phyloP scores from a whole-genome alignment of 2,329 filamentous ascomycete species.

The Proliferodiscus dingleyae region DNA sequence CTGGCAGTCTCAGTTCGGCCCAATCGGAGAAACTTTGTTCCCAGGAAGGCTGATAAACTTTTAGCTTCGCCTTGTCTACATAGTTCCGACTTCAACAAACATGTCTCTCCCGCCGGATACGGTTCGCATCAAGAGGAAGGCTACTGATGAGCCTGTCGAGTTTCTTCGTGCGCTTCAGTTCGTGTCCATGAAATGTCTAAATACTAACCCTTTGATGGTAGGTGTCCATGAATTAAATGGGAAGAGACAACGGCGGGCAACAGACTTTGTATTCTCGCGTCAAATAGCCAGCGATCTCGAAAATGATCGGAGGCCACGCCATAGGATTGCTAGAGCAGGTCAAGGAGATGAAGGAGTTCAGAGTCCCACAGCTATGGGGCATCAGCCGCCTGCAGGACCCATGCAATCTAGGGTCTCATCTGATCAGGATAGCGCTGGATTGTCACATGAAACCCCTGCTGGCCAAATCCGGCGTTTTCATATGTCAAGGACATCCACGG shows the following conservation, averaged over 20 bases:
- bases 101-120: constrained; percentile 30
- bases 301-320: constrained; percentile 1
- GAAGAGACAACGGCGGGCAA: constrained; percentile 21
- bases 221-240: constrained; percentile 27
- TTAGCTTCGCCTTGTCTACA: no score
- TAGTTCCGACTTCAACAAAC: no score
- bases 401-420: no score
- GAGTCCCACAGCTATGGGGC: not conserved
- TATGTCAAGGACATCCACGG: constrained; percentile 39
- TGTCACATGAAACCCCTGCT: constrained; percentile 1
- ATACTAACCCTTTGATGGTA: constrained; percentile 9
- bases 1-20: no score
- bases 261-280: constrained; percentile 28
- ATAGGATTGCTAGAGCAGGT: constrained; percentile 3
- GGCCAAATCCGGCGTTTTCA: constrained; percentile 48
- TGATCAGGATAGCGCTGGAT: no score
- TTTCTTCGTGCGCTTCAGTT: constrained; percentile 23
- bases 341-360: not conserved
- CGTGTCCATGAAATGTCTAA: no score
- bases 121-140: constrained; percentile 32
- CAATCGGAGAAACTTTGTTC: no score
- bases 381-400: no score
- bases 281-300: constrained; percentile 15
- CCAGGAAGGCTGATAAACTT: no score
- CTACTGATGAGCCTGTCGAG: constrained; percentile 31